phyloP scores from a whole-genome alignment of 2,329 filamentous ascomycete species.

The Pochonia chlamydosporia region DNA sequence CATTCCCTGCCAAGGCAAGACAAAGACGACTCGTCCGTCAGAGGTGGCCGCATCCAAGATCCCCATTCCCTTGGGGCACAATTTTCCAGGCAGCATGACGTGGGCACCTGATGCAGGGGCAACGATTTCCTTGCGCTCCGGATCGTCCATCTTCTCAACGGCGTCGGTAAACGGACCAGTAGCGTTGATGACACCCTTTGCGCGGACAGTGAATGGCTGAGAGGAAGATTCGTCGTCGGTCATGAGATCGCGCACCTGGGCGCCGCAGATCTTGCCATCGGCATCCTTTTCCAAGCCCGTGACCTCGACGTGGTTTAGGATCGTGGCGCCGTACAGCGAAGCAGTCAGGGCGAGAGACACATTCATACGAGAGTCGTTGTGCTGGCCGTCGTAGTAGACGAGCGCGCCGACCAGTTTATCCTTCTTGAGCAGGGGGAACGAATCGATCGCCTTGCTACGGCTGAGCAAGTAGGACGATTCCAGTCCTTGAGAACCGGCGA shows the following conservation, averaged over 20 bases:
- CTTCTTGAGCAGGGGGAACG: constrained; percentile 72
- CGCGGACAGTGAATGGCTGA: constrained; percentile 60
- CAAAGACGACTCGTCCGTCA: constrained; percentile 83
- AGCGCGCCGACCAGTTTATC: constrained; percentile 69
- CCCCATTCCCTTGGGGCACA: constrained; percentile 74
- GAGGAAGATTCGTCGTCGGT: constrained; percentile 54
- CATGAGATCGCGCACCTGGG: constrained; percentile 48
- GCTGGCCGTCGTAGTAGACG: constrained; percentile 82
- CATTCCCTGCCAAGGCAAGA: constrained; percentile 81
- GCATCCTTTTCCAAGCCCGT: constrained; percentile 67
- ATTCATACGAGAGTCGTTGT: constrained; percentile 87
- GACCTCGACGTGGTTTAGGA: constrained; percentile 78
- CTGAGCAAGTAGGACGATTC: constrained; percentile 79
- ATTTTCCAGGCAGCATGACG: constrained; percentile 73
- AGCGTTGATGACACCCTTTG: constrained; percentile 78
- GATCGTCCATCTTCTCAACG: constrained; percentile 75
- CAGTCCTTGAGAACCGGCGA: constrained; percentile 76
- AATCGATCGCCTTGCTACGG: constrained; percentile 68
- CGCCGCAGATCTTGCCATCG: constrained; percentile 63
- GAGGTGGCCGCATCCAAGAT: constrained; percentile 76
- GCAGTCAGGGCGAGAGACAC: constrained; percentile 77
- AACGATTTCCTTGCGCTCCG: constrained; percentile 62
- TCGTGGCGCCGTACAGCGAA: constrained; percentile 70
- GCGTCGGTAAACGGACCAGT: constrained; percentile 78
- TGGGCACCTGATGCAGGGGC: constrained; percentile 79